Evolutionary conservation across 768 basidiomycete genomes (phyloP).

Genomic region (Termitomyces titanicus): DNA sequence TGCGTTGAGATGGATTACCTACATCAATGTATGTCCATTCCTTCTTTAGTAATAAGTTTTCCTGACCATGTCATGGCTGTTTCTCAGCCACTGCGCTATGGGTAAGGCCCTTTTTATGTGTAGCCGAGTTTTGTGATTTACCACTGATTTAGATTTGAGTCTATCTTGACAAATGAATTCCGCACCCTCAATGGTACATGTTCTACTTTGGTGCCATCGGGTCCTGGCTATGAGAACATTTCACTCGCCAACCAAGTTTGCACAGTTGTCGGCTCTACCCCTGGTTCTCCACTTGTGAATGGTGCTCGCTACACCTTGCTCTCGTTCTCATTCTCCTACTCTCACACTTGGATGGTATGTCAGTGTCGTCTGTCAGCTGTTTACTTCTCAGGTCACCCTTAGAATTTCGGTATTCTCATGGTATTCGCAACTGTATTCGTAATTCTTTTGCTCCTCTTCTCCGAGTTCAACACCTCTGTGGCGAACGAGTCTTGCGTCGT

Average conservation of each 20-base stretch:
- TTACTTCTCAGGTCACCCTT: neutral
- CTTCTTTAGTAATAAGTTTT: no score
- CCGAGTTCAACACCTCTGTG: slow-evolving; percentile 47
- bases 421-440: slow-evolving; percentile 62
- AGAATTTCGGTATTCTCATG: slow-evolving; percentile 69
- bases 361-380: neutral
- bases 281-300: slow-evolving; percentile 55
- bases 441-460: slow-evolving; percentile 49
- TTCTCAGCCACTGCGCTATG: slow-evolving; percentile 40
- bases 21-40: slow-evolving; percentile 45
- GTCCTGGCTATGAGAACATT: slow-evolving; percentile 58
- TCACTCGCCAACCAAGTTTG: slow-evolving; percentile 70
- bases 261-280: slow-evolving; percentile 58
- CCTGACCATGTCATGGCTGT: slow-evolving; percentile 1
- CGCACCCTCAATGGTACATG: slow-evolving; percentile 60
- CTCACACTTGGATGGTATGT: slow-evolving; percentile 21
- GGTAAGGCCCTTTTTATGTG: slow-evolving; percentile 37
- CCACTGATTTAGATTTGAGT: slow-evolving; percentile 55
- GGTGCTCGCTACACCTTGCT: slow-evolving; percentile 49
- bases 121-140: slow-evolving; percentile 32
- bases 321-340: slow-evolving; percentile 45
- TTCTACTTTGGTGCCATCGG: slow-evolving; percentile 55
- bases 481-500: slow-evolving; percentile 37
- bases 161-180: slow-evolving; percentile 80
- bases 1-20: slow-evolving; percentile 64